These are phyloP conservation scores for Globisporangium spinosum DNA, from an alignment of 352 stramenopile genomes.

Conservation along the genomic window DNA sequence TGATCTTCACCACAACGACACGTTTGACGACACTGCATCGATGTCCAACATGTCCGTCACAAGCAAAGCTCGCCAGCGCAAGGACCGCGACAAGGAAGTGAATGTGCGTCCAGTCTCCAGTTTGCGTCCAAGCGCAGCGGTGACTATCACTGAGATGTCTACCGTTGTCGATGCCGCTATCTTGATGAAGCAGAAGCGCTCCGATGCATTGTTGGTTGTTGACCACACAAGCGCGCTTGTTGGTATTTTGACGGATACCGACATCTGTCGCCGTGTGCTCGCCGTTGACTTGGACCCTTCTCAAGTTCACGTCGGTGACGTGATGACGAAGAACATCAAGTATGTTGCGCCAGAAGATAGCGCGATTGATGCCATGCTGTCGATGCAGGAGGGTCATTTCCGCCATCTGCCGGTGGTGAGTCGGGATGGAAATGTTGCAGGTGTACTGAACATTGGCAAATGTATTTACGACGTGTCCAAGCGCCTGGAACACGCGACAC, in stretches of 20 bases:
- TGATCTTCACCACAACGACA: slow-evolving; percentile 58
- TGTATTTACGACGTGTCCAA: slow-evolving; percentile 98
- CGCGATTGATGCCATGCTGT: slow-evolving; percentile 95
- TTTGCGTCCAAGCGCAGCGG: slow-evolving; percentile 64
- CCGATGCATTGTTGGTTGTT: slow-evolving; percentile 92
- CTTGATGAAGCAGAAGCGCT: slow-evolving; percentile 91
- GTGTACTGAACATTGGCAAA: slow-evolving; percentile 97
- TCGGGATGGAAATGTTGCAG: slow-evolving; percentile 84
- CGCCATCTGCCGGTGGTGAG: slow-evolving; percentile 94
- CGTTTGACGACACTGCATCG: slow-evolving; percentile 46
- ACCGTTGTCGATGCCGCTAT: slow-evolving; percentile 88
- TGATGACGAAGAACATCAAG: slow-evolving; percentile 97
- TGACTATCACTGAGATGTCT: slow-evolving; percentile 67
- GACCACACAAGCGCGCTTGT: slow-evolving; percentile 79
- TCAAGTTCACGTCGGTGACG: slow-evolving; percentile 64
- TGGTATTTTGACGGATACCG: slow-evolving; percentile 96
- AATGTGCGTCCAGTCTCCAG: slow-evolving; percentile 82
- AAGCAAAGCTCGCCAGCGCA: slow-evolving; percentile 68
- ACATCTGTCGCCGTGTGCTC: slow-evolving; percentile 93
- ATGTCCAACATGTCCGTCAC: slow-evolving; percentile 43
- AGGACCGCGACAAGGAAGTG: slow-evolving; percentile 72
- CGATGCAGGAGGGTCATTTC: slow-evolving; percentile 97
- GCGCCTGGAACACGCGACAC: slow-evolving; percentile 91
- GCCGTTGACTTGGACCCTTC: slow-evolving; percentile 79
- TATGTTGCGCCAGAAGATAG: slow-evolving; percentile 93